A percentile compares a stretch with the other conserved stretches of the same genome.
These are phyloP conservation scores for Pseudocercospora eumusae DNA, from an alignment of 2,329 filamentous ascomycete genomes.

Conservation along the genomic window DNA sequence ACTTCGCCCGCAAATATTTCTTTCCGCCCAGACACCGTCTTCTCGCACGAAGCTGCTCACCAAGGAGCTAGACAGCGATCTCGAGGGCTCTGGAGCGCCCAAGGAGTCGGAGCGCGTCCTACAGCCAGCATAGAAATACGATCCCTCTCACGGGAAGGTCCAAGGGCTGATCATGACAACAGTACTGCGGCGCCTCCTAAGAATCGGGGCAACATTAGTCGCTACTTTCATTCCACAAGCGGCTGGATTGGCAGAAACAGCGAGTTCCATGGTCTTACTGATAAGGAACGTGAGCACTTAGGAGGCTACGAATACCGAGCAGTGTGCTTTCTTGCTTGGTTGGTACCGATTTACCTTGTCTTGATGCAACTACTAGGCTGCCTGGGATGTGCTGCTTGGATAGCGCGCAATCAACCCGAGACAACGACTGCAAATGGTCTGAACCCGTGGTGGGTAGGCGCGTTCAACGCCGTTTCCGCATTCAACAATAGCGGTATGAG, in stretches of 20 bases:
- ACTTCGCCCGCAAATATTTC: background rate
- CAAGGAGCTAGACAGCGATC: background rate
- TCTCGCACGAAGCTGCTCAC: background rate
- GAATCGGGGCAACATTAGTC: constrained; percentile 14
- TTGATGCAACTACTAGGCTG: constrained; percentile 61
- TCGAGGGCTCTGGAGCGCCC: constrained; percentile 26
- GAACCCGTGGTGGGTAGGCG: constrained; percentile 68
- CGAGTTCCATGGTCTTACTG: constrained; percentile 57
- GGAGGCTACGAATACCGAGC: constrained; percentile 67
- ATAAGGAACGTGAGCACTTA: constrained; percentile 58
- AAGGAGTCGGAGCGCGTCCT: constrained; percentile 42
- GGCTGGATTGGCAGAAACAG: constrained; percentile 50
- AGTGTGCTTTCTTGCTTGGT: constrained; percentile 58
- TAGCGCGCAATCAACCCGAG: constrained; percentile 54
- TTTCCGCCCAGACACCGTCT: constrained; percentile 5
- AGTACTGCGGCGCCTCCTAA: background rate
- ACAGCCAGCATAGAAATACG: constrained; percentile 31
- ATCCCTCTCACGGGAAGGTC: constrained; percentile 2
- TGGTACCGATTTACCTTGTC: constrained; percentile 63
- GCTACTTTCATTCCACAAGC: constrained; percentile 25
- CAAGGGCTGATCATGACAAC: background rate
- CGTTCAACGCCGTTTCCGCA: constrained; percentile 67
- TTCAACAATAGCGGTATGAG: constrained; percentile 75
- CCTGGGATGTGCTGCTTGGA: constrained; percentile 63
- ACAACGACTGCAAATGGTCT: constrained; percentile 58